Percentiles rank a stretch among this genome's conserved stretches.
phyloP scores from a whole-genome alignment of 768 basidiomycete species.

The Trametes cubensis region DNA sequence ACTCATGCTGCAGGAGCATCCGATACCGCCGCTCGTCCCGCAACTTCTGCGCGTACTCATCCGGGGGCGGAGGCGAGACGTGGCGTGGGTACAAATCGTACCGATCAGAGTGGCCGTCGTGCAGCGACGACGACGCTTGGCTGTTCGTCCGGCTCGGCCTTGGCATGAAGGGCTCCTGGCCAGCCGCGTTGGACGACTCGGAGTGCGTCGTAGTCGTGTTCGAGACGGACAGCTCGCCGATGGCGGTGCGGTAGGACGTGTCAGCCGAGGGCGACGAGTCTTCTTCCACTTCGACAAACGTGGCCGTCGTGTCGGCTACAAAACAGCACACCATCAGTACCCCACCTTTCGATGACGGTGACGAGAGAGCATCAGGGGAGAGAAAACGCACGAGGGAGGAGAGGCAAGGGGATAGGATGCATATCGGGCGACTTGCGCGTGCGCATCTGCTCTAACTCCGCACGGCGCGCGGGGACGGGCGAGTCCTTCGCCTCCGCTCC shows the following conservation, averaged over 20 bases:
- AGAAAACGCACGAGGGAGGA: conserved; percentile 22
- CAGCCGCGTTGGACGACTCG: background rate
- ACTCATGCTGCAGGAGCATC: conserved; percentile 64
- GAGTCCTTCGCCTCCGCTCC: conserved; percentile 41
- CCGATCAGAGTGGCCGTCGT: conserved; percentile 9
- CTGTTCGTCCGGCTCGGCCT: conserved; percentile 19
- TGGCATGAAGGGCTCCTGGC: background rate
- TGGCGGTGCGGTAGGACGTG: conserved; percentile 27
- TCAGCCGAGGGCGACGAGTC: conserved; percentile 23
- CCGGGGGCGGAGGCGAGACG: conserved; percentile 25
- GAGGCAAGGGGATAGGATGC: conserved; percentile 28
- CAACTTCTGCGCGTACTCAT: conserved; percentile 31
- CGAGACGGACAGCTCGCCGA: conserved; percentile 13
- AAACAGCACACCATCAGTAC: background rate
- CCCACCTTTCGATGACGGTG: too few species aligned
- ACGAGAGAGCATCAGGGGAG: too few species aligned
- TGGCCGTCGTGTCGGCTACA: conserved; percentile 25
- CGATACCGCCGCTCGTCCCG: conserved; percentile 71
- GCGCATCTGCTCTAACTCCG: conserved; percentile 29
- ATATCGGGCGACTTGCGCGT: conserved; percentile 33
- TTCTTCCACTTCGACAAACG: conserved; percentile 24
- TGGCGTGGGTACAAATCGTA: conserved; percentile 19
- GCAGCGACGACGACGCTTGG: conserved; percentile 19
- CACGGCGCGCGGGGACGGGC: conserved; percentile 31
- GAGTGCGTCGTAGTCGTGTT: conserved; percentile 15